phyloP scores from a whole-genome alignment of 2,329 filamentous ascomycete species.

The Penicillium frequentans region DNA sequence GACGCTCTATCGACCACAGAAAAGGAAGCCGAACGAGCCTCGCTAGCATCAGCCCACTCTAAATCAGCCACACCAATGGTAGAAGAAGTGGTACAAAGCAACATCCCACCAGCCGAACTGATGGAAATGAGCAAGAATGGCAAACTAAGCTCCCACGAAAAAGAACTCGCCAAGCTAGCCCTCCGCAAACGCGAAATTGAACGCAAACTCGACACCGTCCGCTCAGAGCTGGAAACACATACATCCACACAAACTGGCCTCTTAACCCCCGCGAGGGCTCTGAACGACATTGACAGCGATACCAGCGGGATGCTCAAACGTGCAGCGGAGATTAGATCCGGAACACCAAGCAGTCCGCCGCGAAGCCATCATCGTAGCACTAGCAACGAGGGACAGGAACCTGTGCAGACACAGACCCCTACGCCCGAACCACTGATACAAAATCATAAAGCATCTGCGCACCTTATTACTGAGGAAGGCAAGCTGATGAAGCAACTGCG shows the following conservation, averaged over 20 bases:
- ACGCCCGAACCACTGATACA: slow-evolving; percentile 21
- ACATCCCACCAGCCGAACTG: slow-evolving; percentile 23
- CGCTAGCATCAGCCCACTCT: slow-evolving; percentile 20
- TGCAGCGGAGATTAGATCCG: slow-evolving; percentile 19
- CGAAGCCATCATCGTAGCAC: slow-evolving; percentile 14
- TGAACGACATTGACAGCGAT: slow-evolving; percentile 19
- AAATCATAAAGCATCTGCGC: slow-evolving; percentile 30
- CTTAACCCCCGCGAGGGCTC: slow-evolving; percentile 5
- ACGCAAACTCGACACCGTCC: slow-evolving; percentile 36
- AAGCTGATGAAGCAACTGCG: slow-evolving; percentile 40
- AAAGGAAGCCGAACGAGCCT: slow-evolving; percentile 16
- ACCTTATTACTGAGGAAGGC: slow-evolving; percentile 33
- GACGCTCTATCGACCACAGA: not conserved
- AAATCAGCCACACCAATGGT: slow-evolving; percentile 15
- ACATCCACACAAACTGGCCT: slow-evolving; percentile 8
- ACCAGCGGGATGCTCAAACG: slow-evolving; percentile 17
- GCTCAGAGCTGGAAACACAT: slow-evolving; percentile 34
- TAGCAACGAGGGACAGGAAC: slow-evolving; percentile 17
- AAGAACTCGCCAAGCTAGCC: slow-evolving; percentile 45
- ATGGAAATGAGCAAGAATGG: slow-evolving; percentile 29
- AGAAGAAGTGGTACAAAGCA: slow-evolving; percentile 20
- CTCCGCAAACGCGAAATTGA: slow-evolving; percentile 42
- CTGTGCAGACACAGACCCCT: slow-evolving; percentile 2
- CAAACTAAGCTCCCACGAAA: slow-evolving; percentile 40
- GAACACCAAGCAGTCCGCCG: slow-evolving; percentile 9